Percentiles rank a stretch among this genome's conserved stretches.
These are phyloP conservation scores for Naegleria lovaniensis DNA, from an alignment of 208 protist species.

Conservation along the genomic window DNA sequence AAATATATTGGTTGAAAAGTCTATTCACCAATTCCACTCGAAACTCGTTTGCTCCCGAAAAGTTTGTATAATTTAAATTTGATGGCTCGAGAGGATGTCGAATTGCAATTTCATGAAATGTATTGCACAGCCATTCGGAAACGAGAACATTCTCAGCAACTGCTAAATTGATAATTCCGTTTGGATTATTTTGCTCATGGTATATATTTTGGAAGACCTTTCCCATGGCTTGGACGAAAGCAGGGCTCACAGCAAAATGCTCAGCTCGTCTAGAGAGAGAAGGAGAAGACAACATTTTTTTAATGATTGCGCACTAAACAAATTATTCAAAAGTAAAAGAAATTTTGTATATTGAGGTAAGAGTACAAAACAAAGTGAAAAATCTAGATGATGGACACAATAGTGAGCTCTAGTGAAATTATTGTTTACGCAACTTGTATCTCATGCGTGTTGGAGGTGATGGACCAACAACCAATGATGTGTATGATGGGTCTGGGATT, in stretches of 20 bases:
- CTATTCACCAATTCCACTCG: not conserved
- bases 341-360: too few species aligned
- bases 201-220: not conserved
- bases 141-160: constrained; percentile 13
- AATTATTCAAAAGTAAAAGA: too few species aligned
- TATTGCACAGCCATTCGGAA: not conserved
- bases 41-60: not conserved
- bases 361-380: too few species aligned
- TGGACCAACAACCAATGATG: constrained; percentile 75
- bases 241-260: not conserved
- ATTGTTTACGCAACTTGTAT: constrained; percentile 23
- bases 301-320: not conserved
- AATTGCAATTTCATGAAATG: not conserved
- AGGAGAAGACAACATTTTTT: not conserved
- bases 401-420: not conserved
- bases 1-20: not conserved
- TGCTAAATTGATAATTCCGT: constrained; percentile 6
- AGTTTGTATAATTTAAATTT: constrained; percentile 16
- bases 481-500: constrained; percentile 71
- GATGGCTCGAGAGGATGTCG: not conserved
- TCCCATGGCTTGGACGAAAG: not conserved
- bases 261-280: not conserved
- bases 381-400: too few species aligned
- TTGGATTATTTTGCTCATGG: not conserved
- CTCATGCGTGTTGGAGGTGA: constrained; percentile 33